Conservation (phyloP, 2,329 filamentous ascomycete species). For the Beauveria medogensis region DNA sequence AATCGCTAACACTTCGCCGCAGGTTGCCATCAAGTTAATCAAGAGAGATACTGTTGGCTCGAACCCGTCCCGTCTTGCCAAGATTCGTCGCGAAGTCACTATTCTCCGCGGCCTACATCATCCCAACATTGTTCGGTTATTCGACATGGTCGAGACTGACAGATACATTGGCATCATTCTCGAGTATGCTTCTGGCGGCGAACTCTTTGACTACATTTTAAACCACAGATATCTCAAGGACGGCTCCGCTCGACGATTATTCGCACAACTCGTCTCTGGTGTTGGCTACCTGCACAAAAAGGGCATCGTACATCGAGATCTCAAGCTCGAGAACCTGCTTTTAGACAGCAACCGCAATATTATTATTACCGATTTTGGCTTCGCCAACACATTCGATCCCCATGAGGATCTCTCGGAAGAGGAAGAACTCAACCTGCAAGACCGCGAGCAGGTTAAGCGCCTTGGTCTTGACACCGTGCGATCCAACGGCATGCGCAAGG, state of each 20-base stretch:
- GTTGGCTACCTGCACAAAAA: conserved; percentile 98
- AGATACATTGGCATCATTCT: conserved; percentile 96
- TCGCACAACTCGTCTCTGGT: conserved; percentile 91
- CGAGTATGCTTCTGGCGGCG: conserved; percentile 94
- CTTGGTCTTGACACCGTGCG: conserved; percentile 76
- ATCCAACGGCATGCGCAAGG: conserved; percentile 67
- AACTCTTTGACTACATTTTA: conserved; percentile 96
- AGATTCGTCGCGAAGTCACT: conserved; percentile 94
- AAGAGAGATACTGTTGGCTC: conserved; percentile 81
- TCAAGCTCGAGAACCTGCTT: conserved; percentile 93
- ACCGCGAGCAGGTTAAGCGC: conserved; percentile 81
- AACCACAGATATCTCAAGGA: conserved; percentile 97
- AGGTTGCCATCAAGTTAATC: conserved; percentile 97
- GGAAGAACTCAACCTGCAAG: conserved; percentile 77
- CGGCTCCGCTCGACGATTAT: conserved; percentile 78
- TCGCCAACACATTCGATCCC: conserved; percentile 94
- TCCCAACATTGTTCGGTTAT: conserved; percentile 91
- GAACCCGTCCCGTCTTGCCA: conserved; percentile 83
- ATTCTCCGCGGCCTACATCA: conserved; percentile 84
- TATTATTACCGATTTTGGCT: conserved; percentile 98
- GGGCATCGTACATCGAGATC: conserved; percentile 92
- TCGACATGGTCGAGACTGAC: conserved; percentile 98
- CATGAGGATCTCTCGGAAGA: conserved; percentile 82
- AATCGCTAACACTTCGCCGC: conserved; percentile 15
- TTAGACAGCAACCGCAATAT: conserved; percentile 97